phyloP scores from a whole-genome alignment of 2,329 filamentous ascomycete species.

The Phaeophleospora eucalypticola region DNA sequence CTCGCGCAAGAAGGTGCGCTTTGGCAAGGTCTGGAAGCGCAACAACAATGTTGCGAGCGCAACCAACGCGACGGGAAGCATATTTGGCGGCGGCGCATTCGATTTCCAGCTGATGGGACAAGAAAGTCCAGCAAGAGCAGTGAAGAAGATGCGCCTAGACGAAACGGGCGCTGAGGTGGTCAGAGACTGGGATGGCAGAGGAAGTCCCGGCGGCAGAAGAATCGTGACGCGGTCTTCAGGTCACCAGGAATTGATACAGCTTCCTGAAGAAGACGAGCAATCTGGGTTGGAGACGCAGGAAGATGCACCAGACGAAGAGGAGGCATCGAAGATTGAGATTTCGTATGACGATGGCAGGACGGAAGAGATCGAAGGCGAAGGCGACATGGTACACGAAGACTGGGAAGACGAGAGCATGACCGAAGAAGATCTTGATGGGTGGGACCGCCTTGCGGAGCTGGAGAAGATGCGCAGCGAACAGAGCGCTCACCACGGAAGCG shows the following conservation, averaged over 20 bases:
- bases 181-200: constrained; percentile 27
- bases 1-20: constrained; percentile 31
- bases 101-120: constrained; percentile 1
- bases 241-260: constrained; percentile 19
- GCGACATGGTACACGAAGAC: constrained; percentile 20
- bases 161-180: constrained; percentile 16
- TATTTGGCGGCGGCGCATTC: constrained; percentile 6
- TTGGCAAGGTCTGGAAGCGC: constrained; percentile 46
- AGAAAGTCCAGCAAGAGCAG: constrained; percentile 38
- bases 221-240: constrained; percentile 28
- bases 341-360: constrained; percentile 24
- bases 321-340: constrained; percentile 24
- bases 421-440: constrained; percentile 8
- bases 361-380: constrained; percentile 13
- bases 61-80: constrained; percentile 1
- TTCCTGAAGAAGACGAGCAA: constrained; percentile 19
- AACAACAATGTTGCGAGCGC: constrained; percentile 4
- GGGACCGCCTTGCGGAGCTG: background rate
- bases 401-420: constrained; percentile 24
- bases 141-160: constrained; percentile 44
- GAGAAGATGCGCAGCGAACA: background rate
- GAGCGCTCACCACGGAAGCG: background rate
- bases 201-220: constrained; percentile 25
- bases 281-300: too few species aligned
- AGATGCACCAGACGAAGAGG: constrained; percentile 9